A percentile compares a stretch with the other conserved stretches of the same genome.
These are phyloP conservation scores for Penicillium verhagenii DNA, from an alignment of 495 filamentous ascomycete species.

Conservation along the genomic window DNA sequence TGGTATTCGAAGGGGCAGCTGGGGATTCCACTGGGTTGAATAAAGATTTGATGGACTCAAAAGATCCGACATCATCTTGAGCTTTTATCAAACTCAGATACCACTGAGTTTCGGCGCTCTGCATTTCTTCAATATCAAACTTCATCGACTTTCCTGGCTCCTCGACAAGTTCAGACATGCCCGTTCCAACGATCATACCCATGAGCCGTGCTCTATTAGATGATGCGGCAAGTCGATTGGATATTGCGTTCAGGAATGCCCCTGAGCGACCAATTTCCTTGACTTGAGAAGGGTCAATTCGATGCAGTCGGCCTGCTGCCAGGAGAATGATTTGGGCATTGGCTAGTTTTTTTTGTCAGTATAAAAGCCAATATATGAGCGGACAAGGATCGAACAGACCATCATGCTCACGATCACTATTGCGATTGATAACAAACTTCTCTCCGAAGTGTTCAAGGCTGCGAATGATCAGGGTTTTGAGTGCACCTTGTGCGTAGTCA, in stretches of 20 bases:
- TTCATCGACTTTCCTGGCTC: conserved; percentile 68
- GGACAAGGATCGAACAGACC: conserved; percentile 45
- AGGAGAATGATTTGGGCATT: conserved; percentile 80
- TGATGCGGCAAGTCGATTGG: conserved; percentile 78
- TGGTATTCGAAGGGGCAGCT: not conserved
- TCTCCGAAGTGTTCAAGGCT: conserved; percentile 75
- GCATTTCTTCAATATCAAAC: conserved; percentile 81
- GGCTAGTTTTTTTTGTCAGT: conserved; percentile 47
- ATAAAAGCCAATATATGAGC: not conserved
- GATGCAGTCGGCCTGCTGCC: conserved; percentile 70
- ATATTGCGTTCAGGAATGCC: conserved; percentile 71
- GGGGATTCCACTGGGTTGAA: not conserved
- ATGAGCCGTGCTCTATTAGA: conserved; percentile 75
- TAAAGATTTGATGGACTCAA: conserved; percentile 48
- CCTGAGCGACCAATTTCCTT: conserved; percentile 66
- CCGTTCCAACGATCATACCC: conserved; percentile 85
- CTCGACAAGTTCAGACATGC: conserved; percentile 78
- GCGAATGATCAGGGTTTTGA: conserved; percentile 62
- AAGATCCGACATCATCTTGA: conserved; percentile 61
- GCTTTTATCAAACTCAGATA: conserved; percentile 66
- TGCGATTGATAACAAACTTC: conserved; percentile 80
- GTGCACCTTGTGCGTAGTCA: conserved; percentile 38
- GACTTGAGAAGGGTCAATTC: conserved; percentile 58
- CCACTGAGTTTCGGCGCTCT: conserved; percentile 69
- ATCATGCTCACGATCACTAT: conserved; percentile 81